Base-by-base conservation (phyloP, 257 asterid species). In the Solanum infundibuliforme region DNA sequence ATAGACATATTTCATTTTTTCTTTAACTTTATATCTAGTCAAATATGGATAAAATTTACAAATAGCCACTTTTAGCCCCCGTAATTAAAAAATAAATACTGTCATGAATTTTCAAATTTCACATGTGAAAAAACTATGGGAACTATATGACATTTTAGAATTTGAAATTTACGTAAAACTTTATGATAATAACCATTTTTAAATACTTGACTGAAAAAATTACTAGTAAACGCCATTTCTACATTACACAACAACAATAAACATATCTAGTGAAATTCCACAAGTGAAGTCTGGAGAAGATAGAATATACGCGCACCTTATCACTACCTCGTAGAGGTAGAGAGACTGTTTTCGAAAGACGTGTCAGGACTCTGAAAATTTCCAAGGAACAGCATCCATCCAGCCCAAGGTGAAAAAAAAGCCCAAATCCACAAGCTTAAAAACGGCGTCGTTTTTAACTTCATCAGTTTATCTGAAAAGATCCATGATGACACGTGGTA, bases 251-350 rank as follows among this genome's bases (percentile, higher is more conserved):
- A 52, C 4, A 52, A 52, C 52, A 12, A 43, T 12, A 12, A 12
- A 39, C 6, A 4, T 43, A 43, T 0, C 1, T 43, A 52, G 1
- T 52, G 9, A 52, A 52, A 52, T 52, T 16, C 0, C n/a, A 52
- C 9, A 6, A 2, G 0, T 52, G 23, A 52, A 1, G 1, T 52
- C n/a, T 16, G 9, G 4, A 16, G 23, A 52, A 52, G 9, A 16
- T 52, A 52, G 8, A 2, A 52, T 16, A 0, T 6, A 16, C 1
- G 4, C 0, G 0, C 3, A 6, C 3, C 4, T 52, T 52, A 16
- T 0, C 3, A 52, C 3, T 52, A 16, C 0, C 8, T 52, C 8
- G 62, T 16, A 0, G 0, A 52, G 62, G 3, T 52, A 6, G 62
- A 52, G 4, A 52, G 0, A 52, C n/a, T 2, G 62, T 52, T 52